A percentile compares a stretch with the other conserved stretches of the same genome.
Conservation (phyloP, 2,329 filamentous ascomycete species). For the Fusarium citri region DNA sequence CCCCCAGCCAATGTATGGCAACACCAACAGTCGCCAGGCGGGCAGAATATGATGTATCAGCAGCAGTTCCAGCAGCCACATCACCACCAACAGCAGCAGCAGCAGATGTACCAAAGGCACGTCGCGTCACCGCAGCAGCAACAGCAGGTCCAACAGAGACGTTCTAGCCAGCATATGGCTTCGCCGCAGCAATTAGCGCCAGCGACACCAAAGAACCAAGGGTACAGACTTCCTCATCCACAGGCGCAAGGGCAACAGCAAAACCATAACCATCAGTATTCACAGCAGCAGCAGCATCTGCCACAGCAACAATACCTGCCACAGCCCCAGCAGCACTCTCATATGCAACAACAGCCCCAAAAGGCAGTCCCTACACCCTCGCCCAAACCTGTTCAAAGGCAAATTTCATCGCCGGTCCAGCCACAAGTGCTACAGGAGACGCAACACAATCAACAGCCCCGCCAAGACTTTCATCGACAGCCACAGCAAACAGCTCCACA, state of each 20-base stretch:
- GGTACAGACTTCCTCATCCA: constrained; percentile 36
- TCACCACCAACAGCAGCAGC: constrained; percentile 36
- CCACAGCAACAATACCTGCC: constrained; percentile 35
- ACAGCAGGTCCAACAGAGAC: constrained; percentile 33
- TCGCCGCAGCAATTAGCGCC: constrained; percentile 43
- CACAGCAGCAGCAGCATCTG: constrained; percentile 27
- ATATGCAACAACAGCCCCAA: constrained; percentile 31
- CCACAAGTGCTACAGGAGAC: constrained; percentile 33
- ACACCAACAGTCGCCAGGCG: constrained; percentile 48
- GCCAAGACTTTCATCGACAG: constrained; percentile 19
- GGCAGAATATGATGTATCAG: constrained; percentile 43
- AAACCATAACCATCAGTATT: constrained; percentile 30
- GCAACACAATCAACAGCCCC: constrained; percentile 29
- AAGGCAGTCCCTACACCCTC: constrained; percentile 8
- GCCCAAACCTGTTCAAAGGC: constrained; percentile 29
- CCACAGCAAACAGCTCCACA: constrained; percentile 34
- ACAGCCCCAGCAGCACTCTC: constrained; percentile 30
- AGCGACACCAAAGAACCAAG: constrained; percentile 39
- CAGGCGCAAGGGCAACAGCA: constrained; percentile 39
- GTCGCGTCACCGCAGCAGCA: constrained; percentile 45
- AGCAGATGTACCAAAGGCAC: constrained; percentile 46
- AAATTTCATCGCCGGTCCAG: constrained; percentile 19
- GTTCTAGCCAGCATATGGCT: constrained; percentile 27
- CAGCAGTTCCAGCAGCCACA: constrained; percentile 51
- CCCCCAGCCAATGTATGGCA: constrained; percentile 49